Base-by-base conservation (phyloP, 2,329 filamentous ascomycete genomes). In the Pseudophaeomoniella oleicola region DNA sequence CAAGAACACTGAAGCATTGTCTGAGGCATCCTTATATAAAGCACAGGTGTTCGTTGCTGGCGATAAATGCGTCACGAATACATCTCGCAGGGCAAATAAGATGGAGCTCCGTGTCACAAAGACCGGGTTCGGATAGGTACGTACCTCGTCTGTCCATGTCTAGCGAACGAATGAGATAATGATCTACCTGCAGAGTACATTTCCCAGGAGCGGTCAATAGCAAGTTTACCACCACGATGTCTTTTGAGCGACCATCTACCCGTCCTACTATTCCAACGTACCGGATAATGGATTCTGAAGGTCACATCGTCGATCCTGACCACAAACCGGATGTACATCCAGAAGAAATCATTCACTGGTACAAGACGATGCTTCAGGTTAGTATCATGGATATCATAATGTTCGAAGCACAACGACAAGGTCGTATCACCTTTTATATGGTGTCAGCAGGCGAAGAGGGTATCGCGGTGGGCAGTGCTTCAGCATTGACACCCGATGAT, bases 131-230 rank as follows among this genome's bases (percentile, higher is more conserved):
- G 39, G 73, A 78, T 51, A 66, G 64, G 73, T 77, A 60, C 44
- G 64, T 48, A 31, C 14, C 32, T n/a, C 16, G 9, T 34, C 15
- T 30, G 5, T 15, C 19, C 16, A 16, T 15, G 34, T 18, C 5
- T 12, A 4, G 35, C n/a, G 16, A 12, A 22, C 15, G 18, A 34
- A 11, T 30, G 33, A 35, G 19, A 39, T 44, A 30, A 48, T 27
- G 13, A 19, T 14, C 16, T 37, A n/a, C n/a, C n/a, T n/a, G 30
- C 18, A 76, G 71, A 39, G 67, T 75, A 9, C 64, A 74, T 38
- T 98, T 98, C 47, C 90, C 90, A 0, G 90, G 90, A n/a, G 90
- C 90, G 1, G 68, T 96, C 36, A 88, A 94, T 57, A 94, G 85
- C 55, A 83, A 84, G 43, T 98, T 98, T 59, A 93, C 84, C 3